Evolutionary conservation across 768 basidiomycete genomes (phyloP), one percentile per base, ranked within the genome.

Genomic region (Auricularia sp.): DNA sequence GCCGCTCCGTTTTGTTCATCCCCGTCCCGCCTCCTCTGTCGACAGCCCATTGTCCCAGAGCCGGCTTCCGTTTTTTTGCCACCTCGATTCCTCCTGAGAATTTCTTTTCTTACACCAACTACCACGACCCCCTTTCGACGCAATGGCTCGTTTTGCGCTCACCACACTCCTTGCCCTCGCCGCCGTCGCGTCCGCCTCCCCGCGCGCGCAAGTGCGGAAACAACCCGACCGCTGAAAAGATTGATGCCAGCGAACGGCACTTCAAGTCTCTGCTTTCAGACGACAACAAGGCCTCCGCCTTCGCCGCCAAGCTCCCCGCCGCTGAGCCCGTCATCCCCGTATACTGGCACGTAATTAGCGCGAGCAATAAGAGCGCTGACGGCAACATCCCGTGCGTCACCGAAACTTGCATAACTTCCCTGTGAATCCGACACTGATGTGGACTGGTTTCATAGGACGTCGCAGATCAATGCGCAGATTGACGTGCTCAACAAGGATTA

Each of bases 401-500:
- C 29, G 0, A 29, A 29, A 29, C 29, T 29, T 29, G 29, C 29
- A 29, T 2, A 29, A 29, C 29, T 29, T 29, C 29, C 29, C 29
- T 29, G 29, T 29, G 29, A 29, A 29, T 29, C 2, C 29, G 2
- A 29, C 29, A 29, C 29, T 29, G 29, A 29, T 29, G 29, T 29
- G 29, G 29, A 29, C 29, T 14, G 8, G 7, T 42, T 14, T 7
- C 8, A 14, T 14, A 42, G 39, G 39, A 42, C 47, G 21, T 63
- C 62, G 21, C 69, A 70, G 58, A 78, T 84, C 60, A 33, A 62
- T 12, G 73, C 74, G 51, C 75, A 81, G 72, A 82, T 84, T 66
- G 65, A 65, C 14, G 76, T 74, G 21, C 64, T 82, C 64, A 82
- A 82, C 68, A 35, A 64, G 5, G 80, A 75, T 44, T 84, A 80